A percentile compares a stretch with the other conserved stretches of the same genome.
phyloP scores from a whole-genome alignment of 371 early-diverging fungal species.

The Lichtheimia ramosa region DNA sequence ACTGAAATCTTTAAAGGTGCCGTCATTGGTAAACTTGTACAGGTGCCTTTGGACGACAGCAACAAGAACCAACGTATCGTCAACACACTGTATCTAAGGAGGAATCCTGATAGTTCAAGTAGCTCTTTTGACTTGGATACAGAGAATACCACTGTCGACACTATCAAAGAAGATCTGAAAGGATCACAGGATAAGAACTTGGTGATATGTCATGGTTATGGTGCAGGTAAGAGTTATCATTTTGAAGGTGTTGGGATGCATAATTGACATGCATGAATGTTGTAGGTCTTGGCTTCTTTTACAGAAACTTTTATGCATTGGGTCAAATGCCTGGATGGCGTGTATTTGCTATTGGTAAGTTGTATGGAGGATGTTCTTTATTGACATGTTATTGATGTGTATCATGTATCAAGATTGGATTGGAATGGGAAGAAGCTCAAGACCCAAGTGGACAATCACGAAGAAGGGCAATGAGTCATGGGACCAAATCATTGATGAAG shows the following conservation, averaged over 20 bases:
- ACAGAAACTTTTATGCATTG: slow-evolving; percentile 74
- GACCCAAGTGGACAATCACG: slow-evolving; percentile 63
- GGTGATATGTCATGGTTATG: slow-evolving; percentile 91
- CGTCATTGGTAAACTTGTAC: slow-evolving; percentile 30
- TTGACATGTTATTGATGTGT: background rate
- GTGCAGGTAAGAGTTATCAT: slow-evolving; percentile 58
- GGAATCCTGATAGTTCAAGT: slow-evolving; percentile 16
- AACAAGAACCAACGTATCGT: slow-evolving; percentile 20
- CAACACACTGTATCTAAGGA: slow-evolving; percentile 33
- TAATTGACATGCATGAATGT: background rate
- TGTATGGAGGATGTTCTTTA: background rate
- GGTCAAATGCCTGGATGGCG: slow-evolving; percentile 67
- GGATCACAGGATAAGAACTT: slow-evolving; percentile 48
- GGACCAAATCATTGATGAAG: slow-evolving; percentile 48
- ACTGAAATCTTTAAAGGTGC: slow-evolving; percentile 22
- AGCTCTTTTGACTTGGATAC: slow-evolving; percentile 24
- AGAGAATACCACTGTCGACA: slow-evolving; percentile 32
- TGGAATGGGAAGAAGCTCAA: slow-evolving; percentile 84
- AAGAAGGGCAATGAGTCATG: slow-evolving; percentile 35
- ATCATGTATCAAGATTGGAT: slow-evolving; percentile 76
- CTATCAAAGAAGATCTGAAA: slow-evolving; percentile 22
- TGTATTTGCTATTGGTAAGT: slow-evolving; percentile 66
- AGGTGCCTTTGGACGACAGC: slow-evolving; percentile 44
- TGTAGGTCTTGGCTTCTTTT: slow-evolving; percentile 81
- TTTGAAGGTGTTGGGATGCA: background rate